Evolutionary conservation across 148 eudicot genomes (phyloP).

Genomic region (Suaeda aralocaspica): DNA sequence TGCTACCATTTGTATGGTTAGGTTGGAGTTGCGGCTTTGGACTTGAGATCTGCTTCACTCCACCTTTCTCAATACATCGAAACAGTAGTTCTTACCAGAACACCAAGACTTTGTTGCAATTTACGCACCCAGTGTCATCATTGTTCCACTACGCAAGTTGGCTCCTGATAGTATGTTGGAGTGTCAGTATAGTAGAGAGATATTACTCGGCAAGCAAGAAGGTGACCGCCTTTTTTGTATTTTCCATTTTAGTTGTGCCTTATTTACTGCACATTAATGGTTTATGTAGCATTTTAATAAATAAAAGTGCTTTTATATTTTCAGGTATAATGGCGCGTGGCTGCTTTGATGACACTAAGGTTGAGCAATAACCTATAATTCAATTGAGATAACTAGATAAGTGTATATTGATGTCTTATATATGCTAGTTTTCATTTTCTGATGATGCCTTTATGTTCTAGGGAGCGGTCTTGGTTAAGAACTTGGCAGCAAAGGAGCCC

Average conservation of each 20-base stretch:
- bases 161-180: conserved; percentile 94
- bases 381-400: neutral
- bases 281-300: conserved; percentile 10
- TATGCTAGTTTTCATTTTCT: conserved; percentile 6
- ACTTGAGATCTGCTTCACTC: conserved; percentile 87
- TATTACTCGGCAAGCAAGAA: conserved; percentile 77
- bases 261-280: neutral
- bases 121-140: conserved; percentile 78
- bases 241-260: too few relatives aligned
- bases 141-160: conserved; percentile 81
- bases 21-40: conserved; percentile 99
- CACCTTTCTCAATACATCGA: conserved; percentile 98
- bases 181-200: conserved; percentile 79
- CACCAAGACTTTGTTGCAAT: conserved; percentile 85
- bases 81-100: conserved; percentile 93
- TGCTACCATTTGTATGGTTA: conserved; percentile 27
- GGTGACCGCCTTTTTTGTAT: conserved; percentile 33
- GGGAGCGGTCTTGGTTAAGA: conserved; percentile 89
- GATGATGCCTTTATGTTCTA: conserved; percentile 29
- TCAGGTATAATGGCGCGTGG: conserved; percentile 88
- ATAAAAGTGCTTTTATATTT: conserved; percentile 7
- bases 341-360: conserved; percentile 97
- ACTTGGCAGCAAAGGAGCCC: conserved; percentile 87
- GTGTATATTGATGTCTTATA: conserved; percentile 13
- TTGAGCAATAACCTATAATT: conserved; percentile 25